phyloP scores from a whole-genome alignment of 2,329 filamentous ascomycete species.

The Scedosporium aurantiacum region DNA sequence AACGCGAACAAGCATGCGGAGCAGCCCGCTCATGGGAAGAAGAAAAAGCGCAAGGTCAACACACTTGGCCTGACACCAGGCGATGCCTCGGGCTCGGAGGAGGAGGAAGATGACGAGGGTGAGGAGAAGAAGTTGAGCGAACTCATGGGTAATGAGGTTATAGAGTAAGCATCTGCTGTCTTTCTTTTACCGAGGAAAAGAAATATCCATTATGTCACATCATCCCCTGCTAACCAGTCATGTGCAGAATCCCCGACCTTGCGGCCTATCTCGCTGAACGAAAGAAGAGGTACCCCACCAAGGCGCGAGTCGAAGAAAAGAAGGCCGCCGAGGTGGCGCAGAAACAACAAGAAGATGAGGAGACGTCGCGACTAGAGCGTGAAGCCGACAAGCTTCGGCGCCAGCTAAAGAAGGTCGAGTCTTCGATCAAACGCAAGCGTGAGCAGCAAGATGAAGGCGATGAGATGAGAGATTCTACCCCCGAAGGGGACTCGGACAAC shows the following conservation, averaged over 20 bases:
- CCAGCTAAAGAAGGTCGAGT: constrained; percentile 60
- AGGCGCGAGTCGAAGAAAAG: constrained; percentile 55
- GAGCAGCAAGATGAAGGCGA: constrained; percentile 57
- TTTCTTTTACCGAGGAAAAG: not conserved
- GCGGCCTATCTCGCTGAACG: constrained; percentile 73
- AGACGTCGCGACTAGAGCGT: constrained; percentile 30
- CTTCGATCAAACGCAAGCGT: constrained; percentile 56
- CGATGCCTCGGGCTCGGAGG: constrained; percentile 52
- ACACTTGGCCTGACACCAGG: constrained; percentile 61
- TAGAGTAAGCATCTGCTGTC: constrained; percentile 33
- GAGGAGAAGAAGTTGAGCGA: constrained; percentile 58
- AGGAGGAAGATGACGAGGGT: constrained; percentile 58
- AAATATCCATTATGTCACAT: not conserved
- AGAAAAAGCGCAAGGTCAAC: constrained; percentile 63
- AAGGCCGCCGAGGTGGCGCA: constrained; percentile 36
- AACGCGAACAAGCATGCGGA: constrained; percentile 1
- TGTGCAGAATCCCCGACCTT: constrained; percentile 52
- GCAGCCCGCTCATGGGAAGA: constrained; percentile 32
- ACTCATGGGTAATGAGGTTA: constrained; percentile 42
- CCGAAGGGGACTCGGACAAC: constrained; percentile 40
- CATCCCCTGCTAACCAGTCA: not conserved
- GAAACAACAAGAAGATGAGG: constrained; percentile 47
- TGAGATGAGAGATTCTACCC: constrained; percentile 45
- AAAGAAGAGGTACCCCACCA: constrained; percentile 69
- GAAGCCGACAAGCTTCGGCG: constrained; percentile 52